Percentiles rank a stretch among this genome's conserved stretches.
phyloP scores from a whole-genome alignment of 495 filamentous ascomycete species.

The Annulohypoxylon moriforme region DNA sequence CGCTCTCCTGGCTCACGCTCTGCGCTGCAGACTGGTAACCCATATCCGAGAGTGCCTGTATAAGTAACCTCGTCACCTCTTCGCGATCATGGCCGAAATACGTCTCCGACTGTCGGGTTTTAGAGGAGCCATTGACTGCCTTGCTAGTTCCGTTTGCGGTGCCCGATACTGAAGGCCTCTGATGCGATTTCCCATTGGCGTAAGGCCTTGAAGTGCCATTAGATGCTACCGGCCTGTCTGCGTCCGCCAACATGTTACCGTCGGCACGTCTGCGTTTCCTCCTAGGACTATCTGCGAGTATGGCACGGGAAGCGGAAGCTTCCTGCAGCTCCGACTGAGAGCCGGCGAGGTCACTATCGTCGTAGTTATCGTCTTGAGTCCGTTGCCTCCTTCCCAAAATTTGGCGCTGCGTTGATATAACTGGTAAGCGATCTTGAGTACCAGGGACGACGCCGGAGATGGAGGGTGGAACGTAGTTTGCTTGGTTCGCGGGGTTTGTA shows the following conservation, averaged over 20 bases:
- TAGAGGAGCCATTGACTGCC: conserved; percentile 54
- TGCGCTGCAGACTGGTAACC: conserved; percentile 84
- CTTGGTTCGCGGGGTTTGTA: conserved; percentile 26
- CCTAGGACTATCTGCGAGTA: conserved; percentile 21
- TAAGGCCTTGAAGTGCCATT: conserved; percentile 46
- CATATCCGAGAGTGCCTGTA: conserved; percentile 88
- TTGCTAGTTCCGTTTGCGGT: conserved; percentile 54
- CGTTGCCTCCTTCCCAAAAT: conserved; percentile 44
- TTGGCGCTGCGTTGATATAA: conserved; percentile 30
- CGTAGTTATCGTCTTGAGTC: conserved; percentile 37
- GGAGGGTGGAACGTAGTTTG: conserved; percentile 26
- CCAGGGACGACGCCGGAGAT: conserved; percentile 31
- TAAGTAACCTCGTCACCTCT: conserved; percentile 91
- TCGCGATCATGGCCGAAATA: conserved; percentile 88
- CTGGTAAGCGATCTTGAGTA: conserved; percentile 23
- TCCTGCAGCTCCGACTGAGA: conserved; percentile 38
- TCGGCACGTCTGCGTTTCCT: conserved; percentile 45
- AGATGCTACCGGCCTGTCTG: conserved; percentile 36
- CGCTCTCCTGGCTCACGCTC: conserved; percentile 81
- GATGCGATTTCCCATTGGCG: conserved; percentile 44
- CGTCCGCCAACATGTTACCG: conserved; percentile 46
- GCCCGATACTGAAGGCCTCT: conserved; percentile 25
- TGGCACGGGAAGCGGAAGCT: conserved; percentile 26
- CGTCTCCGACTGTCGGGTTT: conserved; percentile 32
- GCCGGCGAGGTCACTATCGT: conserved; percentile 18